phyloP scores from a whole-genome alignment of 192 early-diverging fungal species.

The Entomortierella chlamydospora region DNA sequence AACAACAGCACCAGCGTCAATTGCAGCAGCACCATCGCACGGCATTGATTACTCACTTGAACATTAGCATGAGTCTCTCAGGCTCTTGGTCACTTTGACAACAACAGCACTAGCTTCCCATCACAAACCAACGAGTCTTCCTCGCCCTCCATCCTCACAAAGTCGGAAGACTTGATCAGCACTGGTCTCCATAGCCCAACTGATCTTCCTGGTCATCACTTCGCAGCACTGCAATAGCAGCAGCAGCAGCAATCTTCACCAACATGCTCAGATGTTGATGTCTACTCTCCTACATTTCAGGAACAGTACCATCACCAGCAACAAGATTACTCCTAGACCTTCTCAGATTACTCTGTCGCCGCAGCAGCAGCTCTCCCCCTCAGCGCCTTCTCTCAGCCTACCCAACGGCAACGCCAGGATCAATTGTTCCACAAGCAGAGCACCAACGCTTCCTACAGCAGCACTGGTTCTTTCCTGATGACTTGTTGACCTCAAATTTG shows the following conservation, averaged over 20 bases:
- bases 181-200: too few species aligned
- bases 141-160: constrained; percentile 13
- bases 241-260: constrained; percentile 29
- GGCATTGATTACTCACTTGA: constrained; percentile 27
- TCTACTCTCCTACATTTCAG: constrained; percentile 13
- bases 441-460: constrained; percentile 28
- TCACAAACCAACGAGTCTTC: constrained; percentile 8
- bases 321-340: background rate
- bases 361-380: constrained; percentile 13
- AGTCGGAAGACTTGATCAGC: constrained; percentile 21
- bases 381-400: constrained; percentile 7
- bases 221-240: too few species aligned
- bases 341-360: constrained; percentile 3
- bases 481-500: constrained; percentile 3
- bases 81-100: constrained; percentile 17
- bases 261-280: constrained; percentile 9
- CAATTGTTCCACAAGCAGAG: constrained; percentile 44
- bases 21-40: constrained; percentile 31
- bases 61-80: constrained; percentile 43
- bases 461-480: constrained; percentile 8
- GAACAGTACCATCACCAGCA: constrained; percentile 11
- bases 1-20: constrained; percentile 24
- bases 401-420: background rate
- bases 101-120: constrained; percentile 4
- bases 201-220: constrained; percentile 41